These are phyloP conservation scores for Batkoa obscura DNA, from an alignment of 371 early-diverging fungal species.

Conservation along the genomic window DNA sequence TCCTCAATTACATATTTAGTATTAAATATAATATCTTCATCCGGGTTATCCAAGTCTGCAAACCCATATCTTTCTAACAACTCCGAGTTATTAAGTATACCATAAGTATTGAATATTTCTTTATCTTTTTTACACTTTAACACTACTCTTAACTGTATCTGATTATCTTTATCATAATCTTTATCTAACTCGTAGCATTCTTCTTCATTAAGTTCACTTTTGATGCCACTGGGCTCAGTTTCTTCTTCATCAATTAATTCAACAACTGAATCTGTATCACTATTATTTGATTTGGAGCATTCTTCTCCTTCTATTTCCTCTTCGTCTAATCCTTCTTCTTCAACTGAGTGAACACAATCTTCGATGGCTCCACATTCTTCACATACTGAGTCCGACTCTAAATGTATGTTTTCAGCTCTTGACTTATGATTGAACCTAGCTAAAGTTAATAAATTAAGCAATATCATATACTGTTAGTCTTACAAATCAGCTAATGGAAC, in stretches of 20 bases:
- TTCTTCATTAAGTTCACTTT: slow-evolving; percentile 13
- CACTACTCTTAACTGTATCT: slow-evolving; percentile 51
- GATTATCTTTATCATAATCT: slow-evolving; percentile 28
- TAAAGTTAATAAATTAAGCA: not conserved
- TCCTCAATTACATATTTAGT: slow-evolving; percentile 8
- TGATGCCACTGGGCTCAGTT: not conserved
- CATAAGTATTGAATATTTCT: slow-evolving; percentile 75
- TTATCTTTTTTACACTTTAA: slow-evolving; percentile 34
- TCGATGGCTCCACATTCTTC: slow-evolving; percentile 4
- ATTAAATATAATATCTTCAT: slow-evolving; percentile 34
- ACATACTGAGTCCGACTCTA: slow-evolving; percentile 5
- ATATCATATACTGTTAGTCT: slow-evolving; percentile 4
- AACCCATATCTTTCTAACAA: slow-evolving; percentile 70
- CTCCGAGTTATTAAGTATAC: slow-evolving; percentile 48
- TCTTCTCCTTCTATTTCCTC: not conserved
- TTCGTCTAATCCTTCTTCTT: not conserved
- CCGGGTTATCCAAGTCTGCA: slow-evolving; percentile 42
- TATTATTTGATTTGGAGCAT: not conserved
- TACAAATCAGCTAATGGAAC: slow-evolving; percentile 72
- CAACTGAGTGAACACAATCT: slow-evolving; percentile 6
- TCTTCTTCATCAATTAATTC: slow-evolving; percentile 4
- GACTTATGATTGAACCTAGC: slow-evolving; percentile 5
- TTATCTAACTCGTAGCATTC: slow-evolving; percentile 22
- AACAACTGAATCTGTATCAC: not conserved
- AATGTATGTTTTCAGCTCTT: slow-evolving; percentile 5